A percentile compares a stretch with the other conserved stretches of the same genome.
phyloP scores from a whole-genome alignment of 75 land plant species.

The Pinus tabuliformis region DNA sequence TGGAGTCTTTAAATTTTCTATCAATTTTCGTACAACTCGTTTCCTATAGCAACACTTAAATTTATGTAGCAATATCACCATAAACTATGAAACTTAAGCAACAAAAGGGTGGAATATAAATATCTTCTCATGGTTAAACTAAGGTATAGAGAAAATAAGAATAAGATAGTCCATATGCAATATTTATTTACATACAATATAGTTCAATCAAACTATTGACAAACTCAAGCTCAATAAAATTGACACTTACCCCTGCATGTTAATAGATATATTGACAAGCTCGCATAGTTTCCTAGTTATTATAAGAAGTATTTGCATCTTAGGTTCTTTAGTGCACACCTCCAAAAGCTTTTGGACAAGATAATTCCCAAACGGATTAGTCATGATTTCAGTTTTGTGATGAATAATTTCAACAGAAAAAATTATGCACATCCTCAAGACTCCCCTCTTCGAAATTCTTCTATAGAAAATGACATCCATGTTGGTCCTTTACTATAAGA shows the following conservation, averaged over 20 bases:
- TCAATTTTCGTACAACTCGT: slow-evolving; percentile 79
- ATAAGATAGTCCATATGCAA: not conserved
- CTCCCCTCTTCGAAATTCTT: slow-evolving; percentile 52
- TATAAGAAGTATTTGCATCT: slow-evolving; percentile 46
- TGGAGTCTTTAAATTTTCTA: slow-evolving; percentile 52
- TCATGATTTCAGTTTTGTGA: slow-evolving; percentile 74
- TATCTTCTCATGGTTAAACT: too few relatives aligned
- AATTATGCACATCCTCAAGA: slow-evolving; percentile 53
- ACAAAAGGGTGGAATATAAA: not conserved
- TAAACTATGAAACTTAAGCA: not conserved
- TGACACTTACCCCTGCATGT: slow-evolving; percentile 45
- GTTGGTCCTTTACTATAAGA: slow-evolving; percentile 70
- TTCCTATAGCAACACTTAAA: slow-evolving; percentile 32
- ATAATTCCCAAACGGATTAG: slow-evolving; percentile 84
- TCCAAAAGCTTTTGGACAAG: slow-evolving; percentile 81
- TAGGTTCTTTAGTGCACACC: slow-evolving; percentile 65
- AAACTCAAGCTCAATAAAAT: not conserved
- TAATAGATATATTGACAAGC: slow-evolving; percentile 32
- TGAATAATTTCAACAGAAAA: slow-evolving; percentile 56
- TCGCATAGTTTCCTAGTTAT: slow-evolving; percentile 39
- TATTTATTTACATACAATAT: not conserved
- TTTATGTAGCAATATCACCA: not conserved
- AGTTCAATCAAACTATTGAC: not conserved
- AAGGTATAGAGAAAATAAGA: not conserved
- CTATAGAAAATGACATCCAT: slow-evolving; percentile 79